Evolutionary conservation across 176 grass and related monocot genomes (phyloP), one percentile per base, ranked within the genome.

Genomic region (Calamus simplicifolius): DNA sequence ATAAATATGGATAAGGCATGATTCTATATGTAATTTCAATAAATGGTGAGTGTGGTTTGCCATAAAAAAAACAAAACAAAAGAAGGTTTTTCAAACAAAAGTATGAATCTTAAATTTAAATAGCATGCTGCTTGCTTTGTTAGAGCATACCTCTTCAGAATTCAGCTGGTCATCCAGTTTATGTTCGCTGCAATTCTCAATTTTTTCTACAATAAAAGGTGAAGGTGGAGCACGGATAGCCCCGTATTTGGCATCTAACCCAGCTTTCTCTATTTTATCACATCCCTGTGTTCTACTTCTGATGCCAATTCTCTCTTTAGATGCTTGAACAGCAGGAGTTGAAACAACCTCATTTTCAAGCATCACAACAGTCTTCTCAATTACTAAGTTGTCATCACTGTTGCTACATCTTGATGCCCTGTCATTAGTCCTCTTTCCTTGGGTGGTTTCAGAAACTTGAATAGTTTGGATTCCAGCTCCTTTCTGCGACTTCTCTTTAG

Each of bases 351-450:
- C 75, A 18, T 79, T 75, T 70, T 85, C 78, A 16, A 85, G 82
- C 68, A 85, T 79, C 58, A 90, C 68, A 62, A 90, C 78, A 0
- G 78, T 76, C 71, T 90, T 90, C 67, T 90, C 87, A 49, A 85
- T 70, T 35, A 85, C 82, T 27, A 60, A 29, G 49, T 67, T 85
- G 4, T 82, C 78, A 51, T 85, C 59, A 1, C 63, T 73, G 59
- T 27, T 82, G 55, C 62, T 82, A 51, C 12, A 25, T 57, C 70
- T 81, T 0, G 59, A 60, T 35, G 71, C 12, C 57, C 73, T 73
- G 26, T 61, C 29, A 10, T 76, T 61, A 28, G 35, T 56, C 75
- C 68, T 75, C 19, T 63, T 90, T 58, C 19, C 62, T 54, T 43
- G 21, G 38, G 54, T 54, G 62, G 30, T 71, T 54, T 81, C 68